Evolutionary conservation across 140 eudicot species (phyloP).

Genomic region (Cichorium intybus): DNA sequence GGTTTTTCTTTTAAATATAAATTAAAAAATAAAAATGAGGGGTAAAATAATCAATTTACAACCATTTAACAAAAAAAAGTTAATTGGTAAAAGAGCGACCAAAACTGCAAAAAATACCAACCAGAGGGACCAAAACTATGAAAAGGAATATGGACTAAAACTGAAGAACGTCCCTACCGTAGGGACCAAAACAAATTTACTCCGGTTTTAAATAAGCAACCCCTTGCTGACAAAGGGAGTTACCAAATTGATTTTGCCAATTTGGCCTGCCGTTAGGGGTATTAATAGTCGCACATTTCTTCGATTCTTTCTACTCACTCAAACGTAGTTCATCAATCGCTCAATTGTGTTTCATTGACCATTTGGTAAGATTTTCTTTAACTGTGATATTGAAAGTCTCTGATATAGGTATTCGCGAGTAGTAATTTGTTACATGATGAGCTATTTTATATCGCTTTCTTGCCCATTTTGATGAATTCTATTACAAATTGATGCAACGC

Average conservation of each 20-base stretch:
- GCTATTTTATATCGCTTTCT: not conserved
- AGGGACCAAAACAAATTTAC: too few species aligned
- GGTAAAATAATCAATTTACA: too few species aligned
- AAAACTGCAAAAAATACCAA: too few species aligned
- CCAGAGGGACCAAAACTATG: too few species aligned
- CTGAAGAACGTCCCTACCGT: too few species aligned
- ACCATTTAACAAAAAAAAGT: too few species aligned
- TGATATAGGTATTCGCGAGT: not conserved
- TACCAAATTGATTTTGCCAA: not conserved
- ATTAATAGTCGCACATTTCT: not conserved
- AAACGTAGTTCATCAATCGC: not conserved
- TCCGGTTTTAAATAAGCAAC: too few species aligned
- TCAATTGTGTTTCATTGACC: not conserved
- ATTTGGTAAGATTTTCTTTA: constrained; percentile 3
- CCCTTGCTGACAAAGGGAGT: too few species aligned
- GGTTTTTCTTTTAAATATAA: too few species aligned
- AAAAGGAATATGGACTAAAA: too few species aligned
- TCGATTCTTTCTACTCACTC: not conserved
- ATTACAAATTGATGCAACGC: not conserved
- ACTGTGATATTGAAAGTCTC: not conserved
- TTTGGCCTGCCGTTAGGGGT: not conserved
- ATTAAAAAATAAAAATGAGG: too few species aligned
- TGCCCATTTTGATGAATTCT: not conserved
- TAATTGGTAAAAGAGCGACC: too few species aligned
- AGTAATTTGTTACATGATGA: not conserved